Base-by-base conservation (phyloP, 2,329 filamentous ascomycete genomes). In the Fusarium sacchari region DNA sequence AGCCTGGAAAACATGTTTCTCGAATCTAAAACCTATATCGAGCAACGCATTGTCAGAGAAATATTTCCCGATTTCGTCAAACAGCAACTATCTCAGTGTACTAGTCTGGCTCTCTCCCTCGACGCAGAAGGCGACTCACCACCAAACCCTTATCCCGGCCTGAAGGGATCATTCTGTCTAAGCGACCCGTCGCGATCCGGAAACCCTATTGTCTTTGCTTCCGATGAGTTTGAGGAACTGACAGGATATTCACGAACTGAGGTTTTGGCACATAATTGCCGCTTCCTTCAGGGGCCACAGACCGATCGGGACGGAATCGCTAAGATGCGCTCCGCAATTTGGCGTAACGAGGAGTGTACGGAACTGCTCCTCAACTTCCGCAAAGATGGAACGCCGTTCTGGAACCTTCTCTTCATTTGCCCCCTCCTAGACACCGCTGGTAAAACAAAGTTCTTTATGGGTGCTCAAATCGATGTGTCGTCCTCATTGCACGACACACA, bases 121-220 rank as follows among this genome's bases (percentile, higher is more conserved):
- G 80, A 79, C 4, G 70, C 73, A 2, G 79, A 78, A n/a, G 79
- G 80, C 26, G 78, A 80, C 5, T 67, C 75, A 14, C 75, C 71
- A 8, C 68, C 66, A 24, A 78, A 80, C 10, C 76, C 82, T 57
- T 90, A 86, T 60, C 85, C 86, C 6, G 89, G 89, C 1, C 82
- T 91, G 1, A 89, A 88, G 14, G 84, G 88, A 55, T 88, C 88
- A 28, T 91, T 91, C 71, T 89, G 88, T 63, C 77, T 91, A 22
- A 89, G 87, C 2, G 86, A 90, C 73, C 86, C 87, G 1, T 75
- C 80, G 9, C 81, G 82, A 47, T 81, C 83, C 0, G 86, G 88
- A 56, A 88, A 88, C 66, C 86, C 88, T 0, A 85, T 88, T 43
- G 69, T 83, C 0, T 86, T 80, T 64, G 84, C 84, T 7, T 88